Percentiles rank a stretch among this genome's conserved stretches.
Conservation (phyloP, 257 asterid genomes). For the Ligustrum vulgare region DNA sequence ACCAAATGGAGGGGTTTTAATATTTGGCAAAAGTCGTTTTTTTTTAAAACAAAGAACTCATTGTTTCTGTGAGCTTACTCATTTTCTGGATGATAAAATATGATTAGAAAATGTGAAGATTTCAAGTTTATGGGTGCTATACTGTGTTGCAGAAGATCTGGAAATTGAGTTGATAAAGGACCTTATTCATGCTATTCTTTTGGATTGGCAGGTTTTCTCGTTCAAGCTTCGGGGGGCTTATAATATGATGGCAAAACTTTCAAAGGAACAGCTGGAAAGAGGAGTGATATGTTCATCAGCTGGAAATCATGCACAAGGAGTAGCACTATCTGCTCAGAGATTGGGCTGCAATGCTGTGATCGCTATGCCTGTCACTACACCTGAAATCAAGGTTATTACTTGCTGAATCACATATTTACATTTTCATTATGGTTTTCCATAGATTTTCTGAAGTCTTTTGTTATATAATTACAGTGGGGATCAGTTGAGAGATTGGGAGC, state of each 20-base stretch:
- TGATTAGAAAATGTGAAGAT: slow-evolving; percentile 3
- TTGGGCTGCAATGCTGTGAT: slow-evolving; percentile 66
- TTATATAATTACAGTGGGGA: slow-evolving; percentile 56
- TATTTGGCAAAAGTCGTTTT: no score
- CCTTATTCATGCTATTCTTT: not conserved
- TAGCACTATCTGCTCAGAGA: slow-evolving; percentile 73
- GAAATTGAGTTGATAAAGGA: not conserved
- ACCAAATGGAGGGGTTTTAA: no score
- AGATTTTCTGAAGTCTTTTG: not conserved
- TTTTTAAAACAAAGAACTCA: no score
- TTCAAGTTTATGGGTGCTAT: slow-evolving; percentile 6
- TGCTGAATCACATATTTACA: not conserved
- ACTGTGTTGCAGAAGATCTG: not conserved
- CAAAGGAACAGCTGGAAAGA: slow-evolving; percentile 60
- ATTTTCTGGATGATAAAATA: not conserved
- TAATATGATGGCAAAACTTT: slow-evolving; percentile 95
- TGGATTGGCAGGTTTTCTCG: slow-evolving; percentile 64
- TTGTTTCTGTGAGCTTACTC: not conserved
- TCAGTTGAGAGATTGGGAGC: slow-evolving; percentile 90
- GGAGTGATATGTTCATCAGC: slow-evolving; percentile 99
- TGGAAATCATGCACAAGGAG: slow-evolving; percentile 99
- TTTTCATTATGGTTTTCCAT: not conserved
- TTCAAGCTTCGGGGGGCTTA: slow-evolving; percentile 98
- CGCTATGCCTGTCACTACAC: slow-evolving; percentile 93
- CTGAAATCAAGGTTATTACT: slow-evolving; percentile 80